These are phyloP conservation scores for Huntiella omanensis DNA, from an alignment of 2,329 filamentous ascomycete species.

Conservation along the genomic window DNA sequence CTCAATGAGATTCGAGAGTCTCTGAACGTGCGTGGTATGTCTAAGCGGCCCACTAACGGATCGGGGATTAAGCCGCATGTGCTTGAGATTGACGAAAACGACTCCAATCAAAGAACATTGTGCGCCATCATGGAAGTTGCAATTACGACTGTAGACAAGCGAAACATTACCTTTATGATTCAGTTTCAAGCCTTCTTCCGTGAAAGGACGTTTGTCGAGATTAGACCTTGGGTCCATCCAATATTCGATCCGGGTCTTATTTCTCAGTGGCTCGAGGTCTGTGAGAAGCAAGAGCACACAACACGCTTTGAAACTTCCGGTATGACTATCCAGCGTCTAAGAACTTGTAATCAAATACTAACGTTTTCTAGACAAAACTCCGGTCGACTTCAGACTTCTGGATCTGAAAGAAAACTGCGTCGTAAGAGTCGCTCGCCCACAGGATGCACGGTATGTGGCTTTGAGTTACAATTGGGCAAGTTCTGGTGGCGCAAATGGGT, in stretches of 20 bases:
- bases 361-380: neutral
- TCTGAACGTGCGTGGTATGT: neutral
- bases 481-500: slow-evolving; percentile 12
- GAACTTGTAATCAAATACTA: neutral
- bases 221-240: neutral
- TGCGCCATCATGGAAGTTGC: neutral
- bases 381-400: neutral
- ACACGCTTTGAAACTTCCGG: neutral
- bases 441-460: slow-evolving; percentile 19
- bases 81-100: neutral
- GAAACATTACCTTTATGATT: slow-evolving; percentile 1
- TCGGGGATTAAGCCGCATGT: neutral
- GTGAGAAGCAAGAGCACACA: neutral
- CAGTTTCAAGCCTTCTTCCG: slow-evolving; percentile 3
- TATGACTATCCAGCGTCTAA: neutral
- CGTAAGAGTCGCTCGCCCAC: neutral
- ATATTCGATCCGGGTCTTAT: slow-evolving; percentile 1
- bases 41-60: neutral
- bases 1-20: neutral
- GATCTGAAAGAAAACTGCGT: slow-evolving; percentile 2
- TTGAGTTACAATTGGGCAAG: slow-evolving; percentile 25
- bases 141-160: neutral
- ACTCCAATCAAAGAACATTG: neutral
- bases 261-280: slow-evolving; percentile 1
- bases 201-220: neutral